A percentile compares a stretch with the other conserved stretches of the same genome.
phyloP scores from a whole-genome alignment of 1,284 basidiomycete genomes.

The Marasmius sp. region DNA sequence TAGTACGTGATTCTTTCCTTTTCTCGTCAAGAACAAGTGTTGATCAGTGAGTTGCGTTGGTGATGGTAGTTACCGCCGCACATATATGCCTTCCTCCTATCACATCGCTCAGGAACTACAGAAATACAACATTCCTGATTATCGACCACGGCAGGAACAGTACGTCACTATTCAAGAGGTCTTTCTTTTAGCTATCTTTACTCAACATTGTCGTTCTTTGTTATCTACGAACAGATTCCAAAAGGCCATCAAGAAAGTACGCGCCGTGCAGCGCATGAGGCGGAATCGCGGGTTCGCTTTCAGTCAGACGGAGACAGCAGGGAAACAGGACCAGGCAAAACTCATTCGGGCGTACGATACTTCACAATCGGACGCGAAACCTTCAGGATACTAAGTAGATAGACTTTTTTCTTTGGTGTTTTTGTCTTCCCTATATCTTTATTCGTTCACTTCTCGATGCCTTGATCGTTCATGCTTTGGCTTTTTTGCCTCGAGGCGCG shows the following conservation, averaged over 20 bases:
- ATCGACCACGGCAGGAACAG: conserved; percentile 96
- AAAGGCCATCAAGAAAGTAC: conserved; percentile 97
- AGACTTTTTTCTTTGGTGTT: not conserved
- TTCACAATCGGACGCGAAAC: conserved; percentile 66
- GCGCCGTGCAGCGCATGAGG: conserved; percentile 93
- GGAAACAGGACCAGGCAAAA: conserved; percentile 82
- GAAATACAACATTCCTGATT: conserved; percentile 98
- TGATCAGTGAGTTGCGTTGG: not conserved
- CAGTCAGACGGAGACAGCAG: conserved; percentile 87
- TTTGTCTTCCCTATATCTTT: not conserved
- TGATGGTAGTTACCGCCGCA: conserved; percentile 76
- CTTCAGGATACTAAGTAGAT: conserved; percentile 62
- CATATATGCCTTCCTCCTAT: conserved; percentile 88
- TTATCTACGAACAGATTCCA: conserved; percentile 66
- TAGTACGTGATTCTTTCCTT: conserved; percentile 56
- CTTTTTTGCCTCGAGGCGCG: no score
- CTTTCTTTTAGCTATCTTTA: not conserved
- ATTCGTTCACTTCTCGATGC: not conserved
- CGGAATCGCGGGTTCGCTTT: conserved; percentile 95
- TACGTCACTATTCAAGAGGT: conserved; percentile 39
- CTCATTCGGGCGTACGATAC: conserved; percentile 92
- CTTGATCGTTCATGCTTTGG: no score
- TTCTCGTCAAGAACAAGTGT: not conserved
- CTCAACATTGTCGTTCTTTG: conserved; percentile 7
- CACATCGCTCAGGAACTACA: conserved; percentile 97